Evolutionary conservation across 75 land plant genomes (phyloP), one percentile per base, ranked within the genome.

Genomic region (Pinus taeda): DNA sequence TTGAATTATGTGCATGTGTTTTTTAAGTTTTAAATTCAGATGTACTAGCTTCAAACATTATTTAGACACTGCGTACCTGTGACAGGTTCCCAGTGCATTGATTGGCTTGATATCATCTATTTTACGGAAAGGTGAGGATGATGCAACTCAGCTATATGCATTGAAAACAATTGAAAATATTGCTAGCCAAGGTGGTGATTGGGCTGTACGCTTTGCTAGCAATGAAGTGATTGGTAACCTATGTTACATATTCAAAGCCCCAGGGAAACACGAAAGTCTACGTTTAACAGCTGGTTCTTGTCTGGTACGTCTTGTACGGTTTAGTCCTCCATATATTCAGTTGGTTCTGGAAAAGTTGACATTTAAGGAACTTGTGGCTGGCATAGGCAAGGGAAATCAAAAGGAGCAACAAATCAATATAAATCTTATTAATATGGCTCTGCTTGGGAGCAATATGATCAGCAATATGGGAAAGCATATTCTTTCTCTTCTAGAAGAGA

Each of bases 281-380:
- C 88, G 98, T 70, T 83, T 92, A 42, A 88, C 94, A 59, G 99
- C 99, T 49, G 99, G 99, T n/a, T 97, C 98, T 75, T 97, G 99
- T 87, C 73, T 97, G 73, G 99, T 90, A 36, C 88, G 99, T 2
- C 83, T 97, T n/a, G 86, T 89, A 39, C 90, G 98, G 57, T 97
- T 95, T 77, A 86, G 82, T 78, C 90, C 90, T 71, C 74, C 89
- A n/a, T 85, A 85, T 81, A 89, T 95, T 57, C 88, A 89, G 53
- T 62, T 83, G 5, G 93, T 93, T 37, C 76, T 91, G 55, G 99
- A 97, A 13, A 97, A 97, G 85, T 78, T 95, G 57, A 87, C 93
- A 7, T 85, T 91, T 63, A 95, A 88, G 79, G 98, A 97, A 67
- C 84, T 84, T 14, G 88, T 85, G 24, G 85, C 90, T 62, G 80